These are phyloP conservation scores for Corymbia maculata DNA, from an alignment of 345 rosid species.

Conservation along the genomic window DNA sequence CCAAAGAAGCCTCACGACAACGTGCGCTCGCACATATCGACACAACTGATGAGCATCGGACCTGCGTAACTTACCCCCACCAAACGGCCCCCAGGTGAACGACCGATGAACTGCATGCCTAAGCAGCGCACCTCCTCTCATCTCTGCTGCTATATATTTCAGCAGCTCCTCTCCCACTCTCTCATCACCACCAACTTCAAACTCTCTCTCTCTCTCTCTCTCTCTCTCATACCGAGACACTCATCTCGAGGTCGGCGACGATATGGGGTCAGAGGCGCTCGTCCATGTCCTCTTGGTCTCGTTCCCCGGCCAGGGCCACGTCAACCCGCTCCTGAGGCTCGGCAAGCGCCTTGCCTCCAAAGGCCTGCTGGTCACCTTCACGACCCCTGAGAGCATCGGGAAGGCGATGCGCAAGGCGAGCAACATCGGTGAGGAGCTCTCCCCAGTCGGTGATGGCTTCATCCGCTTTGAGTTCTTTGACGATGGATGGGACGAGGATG, in stretches of 20 bases:
- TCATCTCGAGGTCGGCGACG: neutral
- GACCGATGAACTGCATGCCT: neutral
- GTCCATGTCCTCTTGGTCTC: constrained; percentile 29
- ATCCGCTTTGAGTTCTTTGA: constrained; percentile 64
- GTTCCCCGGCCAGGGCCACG: constrained; percentile 30
- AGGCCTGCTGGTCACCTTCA: constrained; percentile 29
- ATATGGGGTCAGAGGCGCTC: constrained; percentile 1
- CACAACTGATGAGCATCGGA: neutral
- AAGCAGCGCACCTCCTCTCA: neutral
- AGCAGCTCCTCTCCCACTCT: neutral
- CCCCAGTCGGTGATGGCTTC: constrained; percentile 54
- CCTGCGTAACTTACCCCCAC: neutral
- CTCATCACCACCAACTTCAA: neutral
- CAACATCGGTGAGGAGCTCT: constrained; percentile 10
- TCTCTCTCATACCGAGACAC: neutral
- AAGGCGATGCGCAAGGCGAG: constrained; percentile 15
- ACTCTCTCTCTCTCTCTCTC: neutral
- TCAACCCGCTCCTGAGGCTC: constrained; percentile 33
- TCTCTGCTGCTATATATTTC: neutral
- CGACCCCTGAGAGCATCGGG: constrained; percentile 19
- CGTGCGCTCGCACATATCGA: neutral
- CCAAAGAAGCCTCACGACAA: neutral
- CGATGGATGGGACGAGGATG: constrained; percentile 49
- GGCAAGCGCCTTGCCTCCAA: constrained; percentile 25
- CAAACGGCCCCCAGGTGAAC: neutral